Evolutionary conservation across 352 stramenopile species (phyloP), one percentile per base, ranked within the genome.

Genomic region (Elongisporangium anandrum): DNA sequence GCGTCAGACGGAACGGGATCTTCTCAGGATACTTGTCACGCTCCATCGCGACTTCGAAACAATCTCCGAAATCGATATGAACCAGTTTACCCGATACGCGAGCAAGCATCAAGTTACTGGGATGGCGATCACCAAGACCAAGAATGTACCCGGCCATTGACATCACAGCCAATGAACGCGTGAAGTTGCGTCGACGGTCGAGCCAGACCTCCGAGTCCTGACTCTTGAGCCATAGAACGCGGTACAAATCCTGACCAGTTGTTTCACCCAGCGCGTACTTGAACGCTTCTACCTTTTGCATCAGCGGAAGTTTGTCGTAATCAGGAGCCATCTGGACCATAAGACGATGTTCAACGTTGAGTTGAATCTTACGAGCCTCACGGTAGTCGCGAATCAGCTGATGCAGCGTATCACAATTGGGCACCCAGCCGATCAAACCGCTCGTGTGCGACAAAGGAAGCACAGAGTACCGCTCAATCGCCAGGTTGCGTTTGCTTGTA

Each of bases 111-210:
- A 99, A 79, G 80, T 99, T 99, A 47, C 90, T 98, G 50, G 98
- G 97, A 81, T 99, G 98, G 4, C 98, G 86, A 85, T 99, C 98
- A 15, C 98, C 98, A 56, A 99, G 84, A 48, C 98, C 98, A 41
- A 99, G 77, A 64, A 99, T 99, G 68, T 99, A 99, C 10, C 98
- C 98, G 22, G 99, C 98, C 93, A 99, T 99, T 50, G 91, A 99
- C 97, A 99, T 99, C 16, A 99, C 97, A 1, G 98, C 98, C n/a
- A 99, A 77, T 56, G 95, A 98, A 0, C 97, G 87, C 20, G 97
- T 99, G 63, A 97, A 99, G 68, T 98, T 99, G 38, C 95, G 98
- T 15, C 98, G 86, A 13, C 97, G 90, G 54, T 99, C 97, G 7
- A 99, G 84, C 98, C 98, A 99, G 53, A 99, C 92, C 63, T 99